A percentile compares a stretch with the other conserved stretches of the same genome.
Conservation (phyloP, 495 filamentous ascomycete genomes). For the Aspergillus campestris region DNA sequence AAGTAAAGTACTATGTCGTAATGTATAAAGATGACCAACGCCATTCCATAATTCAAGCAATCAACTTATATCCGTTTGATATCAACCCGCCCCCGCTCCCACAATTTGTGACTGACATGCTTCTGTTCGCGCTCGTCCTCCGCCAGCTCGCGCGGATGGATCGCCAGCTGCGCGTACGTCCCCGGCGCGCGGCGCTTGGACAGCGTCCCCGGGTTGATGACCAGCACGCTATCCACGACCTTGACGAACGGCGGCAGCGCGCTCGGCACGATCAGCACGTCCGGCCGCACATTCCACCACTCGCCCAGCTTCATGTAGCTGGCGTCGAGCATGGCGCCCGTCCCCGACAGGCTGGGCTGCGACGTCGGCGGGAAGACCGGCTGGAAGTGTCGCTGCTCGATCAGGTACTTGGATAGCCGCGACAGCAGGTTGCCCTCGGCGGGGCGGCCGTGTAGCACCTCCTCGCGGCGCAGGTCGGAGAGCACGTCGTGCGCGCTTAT, state of each 20-base stretch:
- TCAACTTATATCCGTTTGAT: constrained; percentile 60
- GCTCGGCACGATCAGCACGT: constrained; percentile 79
- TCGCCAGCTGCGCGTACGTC: constrained; percentile 67
- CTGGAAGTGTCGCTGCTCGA: constrained; percentile 85
- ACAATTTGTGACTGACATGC: constrained; percentile 62
- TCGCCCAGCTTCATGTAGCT: constrained; percentile 86
- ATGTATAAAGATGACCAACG: constrained; percentile 10
- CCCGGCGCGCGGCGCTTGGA: constrained; percentile 74
- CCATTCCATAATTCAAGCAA: not conserved
- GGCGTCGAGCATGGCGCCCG: constrained; percentile 70
- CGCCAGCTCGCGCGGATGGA: constrained; percentile 53
- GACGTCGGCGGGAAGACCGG: constrained; percentile 76
- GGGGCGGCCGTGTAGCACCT: constrained; percentile 53
- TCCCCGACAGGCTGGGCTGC: constrained; percentile 56
- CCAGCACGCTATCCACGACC: constrained; percentile 76
- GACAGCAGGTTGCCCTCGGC: constrained; percentile 52
- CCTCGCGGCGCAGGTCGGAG: constrained; percentile 67
- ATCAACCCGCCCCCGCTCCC: constrained; percentile 76
- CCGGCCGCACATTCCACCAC: constrained; percentile 75
- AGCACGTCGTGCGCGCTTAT: constrained; percentile 79
- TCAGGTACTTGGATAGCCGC: constrained; percentile 59
- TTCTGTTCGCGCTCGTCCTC: constrained; percentile 51
- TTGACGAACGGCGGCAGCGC: constrained; percentile 77
- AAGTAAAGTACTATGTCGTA: constrained; percentile 1
- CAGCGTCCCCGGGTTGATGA: constrained; percentile 82